These are phyloP conservation scores for Daldinia vernicosa DNA, from an alignment of 495 filamentous ascomycete genomes.

Conservation along the genomic window DNA sequence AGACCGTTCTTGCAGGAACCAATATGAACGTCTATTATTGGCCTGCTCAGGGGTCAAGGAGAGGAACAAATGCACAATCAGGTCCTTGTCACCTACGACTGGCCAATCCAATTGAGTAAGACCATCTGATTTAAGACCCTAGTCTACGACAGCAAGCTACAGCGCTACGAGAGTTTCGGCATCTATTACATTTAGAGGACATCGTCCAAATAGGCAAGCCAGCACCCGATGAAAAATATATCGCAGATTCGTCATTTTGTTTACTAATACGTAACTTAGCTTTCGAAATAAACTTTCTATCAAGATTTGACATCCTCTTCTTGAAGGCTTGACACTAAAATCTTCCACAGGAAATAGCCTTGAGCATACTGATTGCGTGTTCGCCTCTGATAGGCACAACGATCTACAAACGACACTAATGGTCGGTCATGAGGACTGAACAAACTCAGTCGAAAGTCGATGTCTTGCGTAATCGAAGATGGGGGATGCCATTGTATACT, in stretches of 20 bases:
- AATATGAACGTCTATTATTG: constrained; percentile 5
- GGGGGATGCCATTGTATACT: constrained; percentile 7
- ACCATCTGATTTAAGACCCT: constrained; percentile 5
- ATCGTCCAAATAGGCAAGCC: constrained; percentile 10
- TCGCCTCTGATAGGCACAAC: constrained; percentile 36
- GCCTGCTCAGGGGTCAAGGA: constrained; percentile 17
- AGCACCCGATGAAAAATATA: constrained; percentile 15
- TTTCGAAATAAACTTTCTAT: constrained; percentile 8
- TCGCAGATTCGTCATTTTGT: constrained; percentile 1
- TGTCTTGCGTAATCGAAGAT: constrained; percentile 15
- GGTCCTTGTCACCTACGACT: constrained; percentile 14
- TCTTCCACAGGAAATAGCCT: constrained; percentile 9
- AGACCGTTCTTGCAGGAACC: constrained; percentile 25
- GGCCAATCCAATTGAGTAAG: constrained; percentile 13
- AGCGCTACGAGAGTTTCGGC: background rate
- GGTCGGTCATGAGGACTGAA: constrained; percentile 33
- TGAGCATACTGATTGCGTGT: constrained; percentile 19
- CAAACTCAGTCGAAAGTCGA: constrained; percentile 25
- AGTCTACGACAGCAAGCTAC: constrained; percentile 4
- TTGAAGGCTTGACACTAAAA: constrained; percentile 19
- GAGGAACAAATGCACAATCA: constrained; percentile 16
- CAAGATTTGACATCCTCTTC: constrained; percentile 12
- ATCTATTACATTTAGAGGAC: background rate
- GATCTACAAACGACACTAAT: constrained; percentile 19
- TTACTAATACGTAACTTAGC: background rate